Evolutionary conservation across 805 yeast species (phyloP).

Genomic region (Nakazawaea ishiwadae): DNA sequence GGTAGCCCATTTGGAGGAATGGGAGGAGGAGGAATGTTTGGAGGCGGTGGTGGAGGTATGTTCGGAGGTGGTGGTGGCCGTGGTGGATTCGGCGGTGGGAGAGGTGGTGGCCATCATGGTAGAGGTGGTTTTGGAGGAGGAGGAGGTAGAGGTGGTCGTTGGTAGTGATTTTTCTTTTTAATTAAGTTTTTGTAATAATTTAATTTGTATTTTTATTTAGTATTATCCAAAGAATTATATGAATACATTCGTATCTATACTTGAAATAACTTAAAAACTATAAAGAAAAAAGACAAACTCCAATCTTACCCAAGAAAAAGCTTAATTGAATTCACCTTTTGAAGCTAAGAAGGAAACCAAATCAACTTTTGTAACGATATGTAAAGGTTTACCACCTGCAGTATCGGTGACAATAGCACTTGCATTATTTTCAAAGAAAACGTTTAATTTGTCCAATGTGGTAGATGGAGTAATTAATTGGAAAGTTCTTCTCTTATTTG

Average conservation of each 20-base stretch:
- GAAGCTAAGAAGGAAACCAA: conserved; percentile 49
- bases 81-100: conserved; percentile 1
- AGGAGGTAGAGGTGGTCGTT: neutral
- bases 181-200: conserved; percentile 24
- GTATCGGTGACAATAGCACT: conserved; percentile 77
- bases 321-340: conserved; percentile 15
- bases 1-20: conserved; percentile 7
- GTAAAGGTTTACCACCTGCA: conserved; percentile 64
- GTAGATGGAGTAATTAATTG: conserved; percentile 63
- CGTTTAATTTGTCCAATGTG: conserved; percentile 61
- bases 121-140: neutral
- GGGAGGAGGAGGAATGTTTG: conserved; percentile 9
- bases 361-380: conserved; percentile 86
- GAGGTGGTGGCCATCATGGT: conserved; percentile 1
- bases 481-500: conserved; percentile 61
- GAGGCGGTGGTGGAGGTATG: conserved; percentile 9
- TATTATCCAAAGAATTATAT: no score
- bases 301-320: no score
- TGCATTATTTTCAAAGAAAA: conserved; percentile 80
- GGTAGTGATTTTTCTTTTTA: conserved; percentile 4
- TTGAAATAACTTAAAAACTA: no score
- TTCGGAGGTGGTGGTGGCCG: conserved; percentile 7
- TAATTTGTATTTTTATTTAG: no score
- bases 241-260: no score
- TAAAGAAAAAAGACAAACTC: no score